phyloP scores from a whole-genome alignment of 192 early-diverging fungal species.

The Chytriomyces confervae region DNA sequence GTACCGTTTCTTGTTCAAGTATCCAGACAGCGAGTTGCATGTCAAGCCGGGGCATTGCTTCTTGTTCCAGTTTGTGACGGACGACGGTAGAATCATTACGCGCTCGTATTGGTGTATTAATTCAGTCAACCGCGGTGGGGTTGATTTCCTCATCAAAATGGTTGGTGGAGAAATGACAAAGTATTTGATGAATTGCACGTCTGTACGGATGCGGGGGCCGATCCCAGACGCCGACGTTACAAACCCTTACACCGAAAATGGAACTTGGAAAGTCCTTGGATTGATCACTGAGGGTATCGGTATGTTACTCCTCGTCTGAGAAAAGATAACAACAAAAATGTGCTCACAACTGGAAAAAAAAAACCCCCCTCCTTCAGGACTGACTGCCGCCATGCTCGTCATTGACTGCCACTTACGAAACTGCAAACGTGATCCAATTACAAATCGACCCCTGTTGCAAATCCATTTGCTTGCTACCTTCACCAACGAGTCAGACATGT shows the following conservation, averaged over 20 bases:
- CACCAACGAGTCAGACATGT: conserved; percentile 37
- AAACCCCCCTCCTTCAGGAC: background rate
- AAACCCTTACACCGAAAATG: conserved; percentile 29
- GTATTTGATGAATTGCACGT: conserved; percentile 31
- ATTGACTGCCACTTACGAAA: conserved; percentile 48
- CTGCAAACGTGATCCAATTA: conserved; percentile 29
- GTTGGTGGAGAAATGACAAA: conserved; percentile 40
- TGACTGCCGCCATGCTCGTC: conserved; percentile 37
- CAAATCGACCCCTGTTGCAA: conserved; percentile 5
- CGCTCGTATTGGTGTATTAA: conserved; percentile 37
- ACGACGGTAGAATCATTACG: conserved; percentile 38
- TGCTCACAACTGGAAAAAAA: background rate
- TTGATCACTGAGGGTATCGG: conserved; percentile 47
- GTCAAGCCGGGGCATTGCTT: conserved; percentile 39
- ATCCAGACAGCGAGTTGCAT: conserved; percentile 11
- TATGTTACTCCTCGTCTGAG: conserved; percentile 13
- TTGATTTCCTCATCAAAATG: conserved; percentile 42
- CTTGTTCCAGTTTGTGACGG: conserved; percentile 31
- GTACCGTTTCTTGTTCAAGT: conserved; percentile 29
- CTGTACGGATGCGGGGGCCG: conserved; percentile 40
- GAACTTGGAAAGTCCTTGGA: conserved; percentile 43
- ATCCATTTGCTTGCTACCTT: conserved; percentile 32
- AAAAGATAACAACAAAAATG: background rate
- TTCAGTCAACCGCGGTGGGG: conserved; percentile 12
- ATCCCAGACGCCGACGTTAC: conserved; percentile 20